Evolutionary conservation across 495 filamentous ascomycete genomes (phyloP), one percentile per base, ranked within the genome.

Genomic region (Neurospora terricola): DNA sequence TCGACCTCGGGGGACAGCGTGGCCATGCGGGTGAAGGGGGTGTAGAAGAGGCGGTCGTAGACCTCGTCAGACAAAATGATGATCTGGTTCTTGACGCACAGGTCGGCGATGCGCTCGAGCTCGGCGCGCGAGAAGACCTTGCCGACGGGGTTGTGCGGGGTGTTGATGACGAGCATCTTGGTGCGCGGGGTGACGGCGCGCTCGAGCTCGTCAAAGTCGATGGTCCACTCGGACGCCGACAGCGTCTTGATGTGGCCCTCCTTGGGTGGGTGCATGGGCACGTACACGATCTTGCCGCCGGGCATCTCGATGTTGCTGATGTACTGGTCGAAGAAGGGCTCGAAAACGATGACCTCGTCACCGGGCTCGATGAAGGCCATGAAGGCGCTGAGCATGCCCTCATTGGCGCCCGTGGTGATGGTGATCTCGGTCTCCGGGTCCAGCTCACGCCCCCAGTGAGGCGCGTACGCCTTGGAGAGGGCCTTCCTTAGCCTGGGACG

Each of bases 261-360:
- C 77, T 87, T 87, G n/a, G 96, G 96, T 5, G 96, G 95, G 75
- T 95, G 92, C 73, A 99, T 85, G 37, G 96, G 93, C 16, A 98
- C 94, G 80, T 97, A 99, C 72, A 93, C 92, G 72, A 98, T 92
- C 76, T 89, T 94, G 71, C 95, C 96, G 72, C 96, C 96, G 10
- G 95, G 90, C 96, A 99, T 98, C 80, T 96, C 91, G 71, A 99
- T 98, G 82, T 98, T 98, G 84, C 89, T 91, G 74, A 98, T 96
- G 80, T 98, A 97, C 90, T 99, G 96, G 83, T 99, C 96, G 78
- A 98, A 99, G 84, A 97, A 99, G 8, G 96, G 96, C 85, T 99
- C 96, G 82, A 99, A 97, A 71, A 99, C 88, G 54, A 99, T 97
- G 70, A 98, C 96, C 81, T 99, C 96, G 77, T 99, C 96, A 5